Base-by-base conservation (phyloP, 83 land plant genomes). In the Picea abies region DNA sequence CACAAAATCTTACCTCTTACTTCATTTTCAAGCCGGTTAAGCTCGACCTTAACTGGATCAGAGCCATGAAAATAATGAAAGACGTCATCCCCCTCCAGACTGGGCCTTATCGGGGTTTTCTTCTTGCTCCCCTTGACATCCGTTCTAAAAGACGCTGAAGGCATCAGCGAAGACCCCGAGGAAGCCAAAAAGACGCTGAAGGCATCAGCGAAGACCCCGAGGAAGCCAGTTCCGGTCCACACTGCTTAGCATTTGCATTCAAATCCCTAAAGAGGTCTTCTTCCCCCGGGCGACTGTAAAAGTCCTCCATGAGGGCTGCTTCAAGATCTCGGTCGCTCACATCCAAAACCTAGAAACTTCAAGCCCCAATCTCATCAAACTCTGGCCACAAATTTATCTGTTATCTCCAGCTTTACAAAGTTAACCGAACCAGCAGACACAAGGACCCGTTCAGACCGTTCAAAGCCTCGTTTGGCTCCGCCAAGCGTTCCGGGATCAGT, bases 11-110 rank as follows among this genome's bases (percentile, higher is more conserved):
- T 66, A 66, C 69, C 69, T 66, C 29, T 66, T 7, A 66, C 29
- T 26, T 22, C 23, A 66, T 66, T 66, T 26, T 66, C 29, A 26
- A 66, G 69, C 29, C 69, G 69, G 26, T 66, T 26, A 16, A 66
- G 69, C 69, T 66, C 69, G 11, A 66, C 69, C 29, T 22, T 26
- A 66, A 66, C 9, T 22, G 69, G 29, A 66, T 66, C 69, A 69
- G 98, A 96, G 63, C 98, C 98, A 80, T 92, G 97, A 25, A 96
- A 68, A 81, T 93, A 81, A 79, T 86, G 83, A 22, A 93, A 84
- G 76, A 93, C 73, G 47, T 93, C 95, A 72, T 93, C 95, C 37
- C 86, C 83, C 3, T 91, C 95, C 35, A 85, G 32, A 72, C 83
- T 85, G 49, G 85, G 87, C 83, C 83, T 65, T 58, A 39, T 73